These are phyloP conservation scores for Pseudognaphalium luteoalbum DNA, from an alignment of 129 eudicot species.

Conservation along the genomic window DNA sequence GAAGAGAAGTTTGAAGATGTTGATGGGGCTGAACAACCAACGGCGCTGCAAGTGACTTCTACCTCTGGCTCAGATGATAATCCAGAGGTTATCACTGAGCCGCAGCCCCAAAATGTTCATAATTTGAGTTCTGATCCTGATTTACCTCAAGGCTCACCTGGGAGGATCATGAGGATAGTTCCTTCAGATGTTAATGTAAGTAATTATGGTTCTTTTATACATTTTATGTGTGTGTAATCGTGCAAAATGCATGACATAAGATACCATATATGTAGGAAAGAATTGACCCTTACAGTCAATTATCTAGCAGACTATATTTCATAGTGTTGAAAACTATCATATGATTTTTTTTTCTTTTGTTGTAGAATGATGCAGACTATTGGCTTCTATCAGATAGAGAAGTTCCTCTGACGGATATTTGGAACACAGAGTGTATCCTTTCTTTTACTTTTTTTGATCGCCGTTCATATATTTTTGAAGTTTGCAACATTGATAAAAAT, in stretches of 20 bases:
- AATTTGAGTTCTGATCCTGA: slow-evolving; percentile 40
- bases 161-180: slow-evolving; percentile 72
- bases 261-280: background rate
- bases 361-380: slow-evolving; percentile 81
- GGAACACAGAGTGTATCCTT: slow-evolving; percentile 83
- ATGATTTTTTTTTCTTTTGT: slow-evolving; percentile 13
- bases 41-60: slow-evolving; percentile 51
- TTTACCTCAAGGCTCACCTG: slow-evolving; percentile 54
- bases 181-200: slow-evolving; percentile 84
- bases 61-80: slow-evolving; percentile 55
- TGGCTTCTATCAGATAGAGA: slow-evolving; percentile 81
- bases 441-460: background rate
- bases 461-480: background rate
- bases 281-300: background rate
- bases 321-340: background rate
- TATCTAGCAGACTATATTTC: background rate
- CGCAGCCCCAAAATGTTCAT: slow-evolving; percentile 44
- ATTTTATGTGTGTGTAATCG: background rate
- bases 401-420: slow-evolving; percentile 78
- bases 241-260: background rate
- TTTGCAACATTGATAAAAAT: background rate
- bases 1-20: slow-evolving; percentile 96
- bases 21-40: slow-evolving; percentile 56
- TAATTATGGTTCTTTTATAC: background rate
- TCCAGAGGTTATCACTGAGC: slow-evolving; percentile 42